A percentile compares a stretch with the other conserved stretches of the same genome.
Evolutionary conservation across 2,329 filamentous ascomycete genomes (phyloP).

Genomic region (Pseudogymnoascus sp.): DNA sequence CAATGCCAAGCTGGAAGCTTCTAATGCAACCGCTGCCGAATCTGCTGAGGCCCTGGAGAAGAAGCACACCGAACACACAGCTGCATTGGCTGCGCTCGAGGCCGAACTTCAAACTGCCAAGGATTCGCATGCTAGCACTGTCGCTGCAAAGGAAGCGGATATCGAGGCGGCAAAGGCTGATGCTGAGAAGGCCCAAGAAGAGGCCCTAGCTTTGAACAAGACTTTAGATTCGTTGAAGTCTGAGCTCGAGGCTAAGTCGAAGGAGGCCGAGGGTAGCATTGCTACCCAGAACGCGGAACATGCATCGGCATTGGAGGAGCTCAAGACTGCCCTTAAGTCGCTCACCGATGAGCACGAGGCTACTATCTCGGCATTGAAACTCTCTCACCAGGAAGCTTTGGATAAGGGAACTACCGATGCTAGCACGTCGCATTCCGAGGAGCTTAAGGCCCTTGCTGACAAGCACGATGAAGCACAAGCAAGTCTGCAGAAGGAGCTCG

Average conservation of each 20-base stretch:
- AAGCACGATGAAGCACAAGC: slow-evolving; percentile 40
- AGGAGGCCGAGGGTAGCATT: slow-evolving; percentile 38
- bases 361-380: slow-evolving; percentile 42
- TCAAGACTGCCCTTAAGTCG: slow-evolving; percentile 33
- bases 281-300: slow-evolving; percentile 38
- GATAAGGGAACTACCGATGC: slow-evolving; percentile 38
- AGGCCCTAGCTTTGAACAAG: slow-evolving; percentile 42
- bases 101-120: slow-evolving; percentile 41
- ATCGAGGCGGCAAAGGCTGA: slow-evolving; percentile 26
- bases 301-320: slow-evolving; percentile 33
- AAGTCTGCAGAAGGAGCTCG: slow-evolving; percentile 47
- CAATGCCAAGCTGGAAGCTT: slow-evolving; percentile 22
- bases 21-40: slow-evolving; percentile 21
- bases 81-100: slow-evolving; percentile 20
- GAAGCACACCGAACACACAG: slow-evolving; percentile 35
- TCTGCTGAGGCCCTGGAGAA: slow-evolving; percentile 39
- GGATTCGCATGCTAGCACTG: slow-evolving; percentile 33
- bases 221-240: slow-evolving; percentile 38
- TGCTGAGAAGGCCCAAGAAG: slow-evolving; percentile 38
- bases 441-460: slow-evolving; percentile 42
- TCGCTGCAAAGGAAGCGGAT: slow-evolving; percentile 25
- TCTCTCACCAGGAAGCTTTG: slow-evolving; percentile 45
- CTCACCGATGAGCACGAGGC: slow-evolving; percentile 44
- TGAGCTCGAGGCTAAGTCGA: slow-evolving; percentile 38
- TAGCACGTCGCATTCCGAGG: slow-evolving; percentile 38